Base-by-base conservation (phyloP, 139 green algal genomes). In the Coelastrella sp. region DNA sequence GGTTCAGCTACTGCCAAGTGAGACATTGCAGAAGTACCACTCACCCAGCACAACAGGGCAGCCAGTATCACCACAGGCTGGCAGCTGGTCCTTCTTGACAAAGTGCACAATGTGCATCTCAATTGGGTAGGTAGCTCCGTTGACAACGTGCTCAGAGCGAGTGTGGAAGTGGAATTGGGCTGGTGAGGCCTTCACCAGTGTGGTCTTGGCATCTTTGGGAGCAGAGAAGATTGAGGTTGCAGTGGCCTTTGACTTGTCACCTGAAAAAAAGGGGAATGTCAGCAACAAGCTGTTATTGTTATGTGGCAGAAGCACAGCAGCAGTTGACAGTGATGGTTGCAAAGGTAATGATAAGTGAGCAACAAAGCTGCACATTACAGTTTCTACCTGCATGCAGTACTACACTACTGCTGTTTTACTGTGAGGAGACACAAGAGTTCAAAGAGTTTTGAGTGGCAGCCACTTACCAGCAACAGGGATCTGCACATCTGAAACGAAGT, bases 141-240 rank as follows among this genome's bases (percentile, higher is more conserved):
- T 66, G 17, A 91, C 22, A n/a, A 91, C n/a, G 80, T 91, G 88
- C 68, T 91, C 79, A 17, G 78, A 87, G 27, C 82, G 74, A 6
- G 89, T 81, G 75, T 89, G 82, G 73, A 92, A 87, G 61, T 92
- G 89, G 61, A 92, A 82, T 75, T 92, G 89, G 4, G 82, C 82
- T 10, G 89, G 89, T 4, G 58, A 57, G 25, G 87, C 61, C 10
- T 75, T 68, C 4, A 84, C 88, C 1, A 35, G 59, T 15, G 27
- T 70, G 20, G 25, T 75, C 60, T 10, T 57, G 0, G 58, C 58
- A 11, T 6, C 49, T 8, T 22, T 20, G 22, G 27, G 24, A 17
- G n/a, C 75, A 17, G 8, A 76, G 15, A 89, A n/a, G 11, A 60
- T 19, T 24, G 60, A 86, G 11, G 17, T n/a, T 17, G 7, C 60